A percentile compares a stretch with the other conserved stretches of the same genome.
Conservation (phyloP, 176 grass and related monocot species). For the Eragrostis nindensis region DNA sequence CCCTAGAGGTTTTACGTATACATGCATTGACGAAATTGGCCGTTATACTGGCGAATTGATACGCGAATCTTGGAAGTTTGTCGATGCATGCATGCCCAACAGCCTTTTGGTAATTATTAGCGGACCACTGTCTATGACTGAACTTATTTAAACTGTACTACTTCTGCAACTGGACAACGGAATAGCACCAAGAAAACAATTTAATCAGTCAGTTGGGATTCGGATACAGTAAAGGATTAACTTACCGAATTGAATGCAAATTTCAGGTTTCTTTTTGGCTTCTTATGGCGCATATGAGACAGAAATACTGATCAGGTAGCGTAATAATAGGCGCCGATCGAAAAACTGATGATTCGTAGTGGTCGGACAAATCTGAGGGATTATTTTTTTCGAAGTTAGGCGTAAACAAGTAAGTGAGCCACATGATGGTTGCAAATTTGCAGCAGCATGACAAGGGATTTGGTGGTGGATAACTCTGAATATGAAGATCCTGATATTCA, state of each 20-base stretch:
- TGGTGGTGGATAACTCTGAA: constrained; percentile 26
- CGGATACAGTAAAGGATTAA: neutral
- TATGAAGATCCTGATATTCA: neutral
- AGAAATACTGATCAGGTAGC: constrained; percentile 3
- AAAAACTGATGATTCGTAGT: constrained; percentile 13
- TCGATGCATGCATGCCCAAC: neutral
- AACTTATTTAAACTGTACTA: neutral
- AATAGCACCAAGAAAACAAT: neutral
- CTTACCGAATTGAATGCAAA: neutral
- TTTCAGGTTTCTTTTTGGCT: constrained; percentile 5
- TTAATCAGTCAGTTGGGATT: constrained; percentile 22
- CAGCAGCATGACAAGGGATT: constrained; percentile 14
- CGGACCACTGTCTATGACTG: constrained; percentile 25
- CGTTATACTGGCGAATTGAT: neutral
- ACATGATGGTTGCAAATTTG: constrained; percentile 28
- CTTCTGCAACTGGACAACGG: constrained; percentile 1
- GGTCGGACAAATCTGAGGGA: neutral
- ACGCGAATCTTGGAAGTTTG: constrained; percentile 39
- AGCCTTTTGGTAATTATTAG: constrained; percentile 1
- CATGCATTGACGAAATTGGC: constrained; percentile 27
- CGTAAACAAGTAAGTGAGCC: constrained; percentile 28
- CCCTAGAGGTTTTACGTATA: neutral
- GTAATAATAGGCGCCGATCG: neutral
- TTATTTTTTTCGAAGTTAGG: constrained; percentile 4
- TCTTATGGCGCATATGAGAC: constrained; percentile 5